Percentiles rank a stretch among this genome's conserved stretches.
Evolutionary conservation across 2,329 filamentous ascomycete genomes (phyloP).

Genomic region (Xylaria digitata): DNA sequence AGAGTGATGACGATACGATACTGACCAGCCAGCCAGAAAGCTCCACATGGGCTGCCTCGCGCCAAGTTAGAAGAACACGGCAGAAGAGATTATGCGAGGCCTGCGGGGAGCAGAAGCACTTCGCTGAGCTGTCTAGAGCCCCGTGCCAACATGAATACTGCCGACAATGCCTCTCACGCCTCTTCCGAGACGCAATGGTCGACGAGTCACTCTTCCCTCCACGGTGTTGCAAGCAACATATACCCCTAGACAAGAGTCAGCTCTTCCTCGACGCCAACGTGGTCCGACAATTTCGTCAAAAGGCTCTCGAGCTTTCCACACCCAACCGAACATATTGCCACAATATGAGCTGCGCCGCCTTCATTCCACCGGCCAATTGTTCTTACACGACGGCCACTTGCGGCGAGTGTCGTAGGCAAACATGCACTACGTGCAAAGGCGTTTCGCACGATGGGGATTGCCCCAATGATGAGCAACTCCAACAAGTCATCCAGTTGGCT

Average conservation of each 20-base stretch:
- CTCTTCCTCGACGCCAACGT: constrained; percentile 54
- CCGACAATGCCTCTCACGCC: constrained; percentile 56
- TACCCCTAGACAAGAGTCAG: constrained; percentile 53
- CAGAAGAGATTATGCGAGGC: constrained; percentile 31
- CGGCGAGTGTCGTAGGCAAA: constrained; percentile 54
- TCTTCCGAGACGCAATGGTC: constrained; percentile 57
- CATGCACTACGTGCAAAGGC: constrained; percentile 64
- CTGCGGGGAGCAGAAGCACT: constrained; percentile 36
- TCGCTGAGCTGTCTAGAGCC: constrained; percentile 30
- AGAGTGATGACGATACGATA: constrained; percentile 5
- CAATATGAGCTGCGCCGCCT: constrained; percentile 55
- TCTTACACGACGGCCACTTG: constrained; percentile 55
- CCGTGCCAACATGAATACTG: constrained; percentile 62
- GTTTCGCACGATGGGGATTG: constrained; percentile 60
- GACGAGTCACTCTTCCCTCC: constrained; percentile 68
- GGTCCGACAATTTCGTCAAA: constrained; percentile 53
- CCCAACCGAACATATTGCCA: constrained; percentile 64
- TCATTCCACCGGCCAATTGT: constrained; percentile 55
- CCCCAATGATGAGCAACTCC: constrained; percentile 55
- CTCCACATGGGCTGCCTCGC: constrained; percentile 38
- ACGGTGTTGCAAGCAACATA: constrained; percentile 60
- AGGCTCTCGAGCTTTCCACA: constrained; percentile 61
- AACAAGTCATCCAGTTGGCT: constrained; percentile 57
- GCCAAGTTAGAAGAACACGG: background rate
- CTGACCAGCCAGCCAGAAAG: constrained; percentile 28